phyloP scores from a whole-genome alignment of 225 moss, liverwort and hornwort species.

The Pseudoscleropodium purum region DNA sequence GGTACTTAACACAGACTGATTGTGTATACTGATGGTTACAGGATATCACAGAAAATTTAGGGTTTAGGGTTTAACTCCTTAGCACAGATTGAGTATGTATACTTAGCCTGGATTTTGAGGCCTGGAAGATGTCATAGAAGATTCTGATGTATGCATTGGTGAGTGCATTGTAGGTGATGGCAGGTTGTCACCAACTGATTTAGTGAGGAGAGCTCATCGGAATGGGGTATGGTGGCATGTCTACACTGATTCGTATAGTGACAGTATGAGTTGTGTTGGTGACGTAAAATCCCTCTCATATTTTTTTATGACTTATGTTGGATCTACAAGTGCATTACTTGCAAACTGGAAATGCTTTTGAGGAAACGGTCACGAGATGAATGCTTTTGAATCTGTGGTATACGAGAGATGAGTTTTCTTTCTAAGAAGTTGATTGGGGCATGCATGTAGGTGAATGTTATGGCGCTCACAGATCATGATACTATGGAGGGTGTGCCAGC shows the following conservation, averaged over 20 bases:
- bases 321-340: not conserved
- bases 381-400: not conserved
- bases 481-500: conserved; percentile 81
- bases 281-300: not conserved
- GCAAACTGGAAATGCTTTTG: not conserved
- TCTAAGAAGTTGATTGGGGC: not conserved
- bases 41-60: not conserved
- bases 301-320: not conserved
- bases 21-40: not conserved
- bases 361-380: not conserved
- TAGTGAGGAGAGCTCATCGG: conserved; percentile 66
- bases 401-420: not conserved
- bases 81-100: not conserved
- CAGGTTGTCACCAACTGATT: conserved; percentile 62
- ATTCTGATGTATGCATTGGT: conserved; percentile 1
- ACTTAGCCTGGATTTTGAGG: not conserved
- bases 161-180: conserved; percentile 60
- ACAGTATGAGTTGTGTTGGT: not conserved
- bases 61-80: not conserved
- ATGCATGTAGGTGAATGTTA: conserved; percentile 63
- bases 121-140: not conserved
- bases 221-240: conserved; percentile 51
- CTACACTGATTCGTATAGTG: not conserved
- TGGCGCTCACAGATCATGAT: conserved; percentile 94
- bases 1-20: not conserved